Base-by-base conservation (phyloP, 306 rosid species). In the Vicia sativa region DNA sequence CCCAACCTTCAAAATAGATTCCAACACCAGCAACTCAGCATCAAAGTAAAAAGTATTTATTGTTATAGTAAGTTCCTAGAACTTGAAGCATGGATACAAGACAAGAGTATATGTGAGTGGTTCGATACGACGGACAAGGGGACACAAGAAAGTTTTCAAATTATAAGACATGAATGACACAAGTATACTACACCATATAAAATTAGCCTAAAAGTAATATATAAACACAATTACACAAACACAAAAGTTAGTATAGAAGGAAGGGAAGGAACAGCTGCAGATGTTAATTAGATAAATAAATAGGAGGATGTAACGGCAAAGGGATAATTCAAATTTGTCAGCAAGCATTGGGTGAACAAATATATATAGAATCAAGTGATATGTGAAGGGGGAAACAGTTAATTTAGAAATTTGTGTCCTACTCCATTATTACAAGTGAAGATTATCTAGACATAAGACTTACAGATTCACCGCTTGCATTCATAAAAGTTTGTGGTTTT, bases 401-500 rank as follows among this genome's bases (percentile, higher is more conserved):
- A 46, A 39, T 72, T 57, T 11, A 6, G 11, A 23, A 74, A 73
- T 15, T 37, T 34, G 50, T 50, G 26, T 18, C 50, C 52, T 12
- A 61, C 29, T 60, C 41, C 11, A 78, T 45, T 46, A 46, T 64
- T 54, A 72, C 68, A 73, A 43, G 53, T 38, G 54, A 46, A 78
- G 42, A 65, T 70, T 42, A n/a, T 74, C 60, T 52, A 25, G 81
- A 60, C 54, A 65, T 84, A 70, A 77, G 70, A 88, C 99, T 85
- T 88, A 93, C 99, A 72, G 99, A 93, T 90, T 88, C 90, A 79
- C 99, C 99, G 60, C 99, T 90, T 78, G 52, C 62, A 73, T 93
- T 90, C 99, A 93, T 93, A 80, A 79, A 93, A 68, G 97, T 93
- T 74, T 90, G 96, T 34, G 99, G 99, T 70, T 93, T 90, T 53